These are phyloP conservation scores for Fusarium marasasianum DNA, from an alignment of 2,329 filamentous ascomycete genomes.

Conservation along the genomic window DNA sequence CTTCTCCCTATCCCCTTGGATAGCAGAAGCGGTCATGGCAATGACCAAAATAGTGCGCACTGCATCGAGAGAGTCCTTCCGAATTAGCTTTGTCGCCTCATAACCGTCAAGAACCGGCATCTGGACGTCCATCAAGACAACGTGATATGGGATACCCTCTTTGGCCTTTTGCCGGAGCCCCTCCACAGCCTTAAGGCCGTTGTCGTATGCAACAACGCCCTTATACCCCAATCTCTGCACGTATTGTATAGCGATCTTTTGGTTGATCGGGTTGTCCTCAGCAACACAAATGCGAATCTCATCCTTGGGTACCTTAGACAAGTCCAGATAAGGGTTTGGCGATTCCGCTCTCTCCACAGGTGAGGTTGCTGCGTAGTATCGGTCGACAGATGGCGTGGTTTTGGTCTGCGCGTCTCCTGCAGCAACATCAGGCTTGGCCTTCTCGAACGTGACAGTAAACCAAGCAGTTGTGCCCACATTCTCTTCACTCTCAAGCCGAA, in stretches of 20 bases:
- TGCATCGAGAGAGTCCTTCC: slow-evolving; percentile 77
- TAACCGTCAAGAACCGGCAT: slow-evolving; percentile 96
- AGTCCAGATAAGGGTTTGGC: slow-evolving; percentile 65
- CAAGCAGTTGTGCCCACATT: slow-evolving; percentile 76
- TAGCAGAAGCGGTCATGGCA: slow-evolving; percentile 95
- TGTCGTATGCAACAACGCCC: slow-evolving; percentile 85
- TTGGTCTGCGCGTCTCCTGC: slow-evolving; percentile 62
- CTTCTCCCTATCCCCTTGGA: slow-evolving; percentile 93
- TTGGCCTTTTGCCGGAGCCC: slow-evolving; percentile 78
- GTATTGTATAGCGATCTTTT: slow-evolving; percentile 92
- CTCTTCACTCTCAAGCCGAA: slow-evolving; percentile 81
- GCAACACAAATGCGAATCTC: slow-evolving; percentile 90
- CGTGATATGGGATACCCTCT: slow-evolving; percentile 82
- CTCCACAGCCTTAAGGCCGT: slow-evolving; percentile 88
- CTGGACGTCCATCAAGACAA: slow-evolving; percentile 95
- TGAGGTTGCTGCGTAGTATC: slow-evolving; percentile 45
- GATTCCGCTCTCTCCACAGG: slow-evolving; percentile 52
- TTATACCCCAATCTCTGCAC: slow-evolving; percentile 86
- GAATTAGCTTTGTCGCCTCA: slow-evolving; percentile 85
- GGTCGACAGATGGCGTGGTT: slow-evolving; percentile 49
- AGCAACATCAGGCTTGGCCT: slow-evolving; percentile 72
- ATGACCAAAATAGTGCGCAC: slow-evolving; percentile 91
- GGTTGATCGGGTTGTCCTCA: slow-evolving; percentile 94
- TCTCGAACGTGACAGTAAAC: slow-evolving; percentile 88
- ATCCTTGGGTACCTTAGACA: slow-evolving; percentile 78